Percentiles rank a stretch among this genome's conserved stretches.
Evolutionary conservation across 495 filamentous ascomycete genomes (phyloP).

Genomic region (Trichoderma gamsii): DNA sequence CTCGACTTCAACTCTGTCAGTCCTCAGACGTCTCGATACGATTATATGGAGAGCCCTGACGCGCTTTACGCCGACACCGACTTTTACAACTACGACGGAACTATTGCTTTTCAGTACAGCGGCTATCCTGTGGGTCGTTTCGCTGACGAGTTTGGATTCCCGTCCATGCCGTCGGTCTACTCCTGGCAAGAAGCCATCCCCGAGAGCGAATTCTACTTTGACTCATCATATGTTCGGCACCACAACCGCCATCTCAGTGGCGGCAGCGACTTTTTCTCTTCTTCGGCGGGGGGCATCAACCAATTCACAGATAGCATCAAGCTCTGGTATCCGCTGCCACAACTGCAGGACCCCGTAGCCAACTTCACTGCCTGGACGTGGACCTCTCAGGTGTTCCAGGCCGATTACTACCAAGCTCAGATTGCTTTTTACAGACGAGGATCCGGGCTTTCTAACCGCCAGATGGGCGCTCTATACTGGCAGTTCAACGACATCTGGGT

Average conservation of each 20-base stretch:
- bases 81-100: constrained; percentile 60
- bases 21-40: constrained; percentile 56
- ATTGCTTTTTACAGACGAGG: constrained; percentile 62
- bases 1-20: constrained; percentile 52
- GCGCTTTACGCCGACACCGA: constrained; percentile 62
- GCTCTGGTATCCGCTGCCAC: constrained; percentile 55
- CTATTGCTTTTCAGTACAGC: constrained; percentile 48
- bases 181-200: constrained; percentile 54
- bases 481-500: constrained; percentile 67
- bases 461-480: constrained; percentile 62
- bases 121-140: constrained; percentile 59
- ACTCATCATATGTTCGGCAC: constrained; percentile 52
- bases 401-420: constrained; percentile 57
- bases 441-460: constrained; percentile 51
- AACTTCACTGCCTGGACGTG: constrained; percentile 70
- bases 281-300: constrained; percentile 47
- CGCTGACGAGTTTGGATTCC: constrained; percentile 61
- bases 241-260: constrained; percentile 53
- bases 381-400: constrained; percentile 62
- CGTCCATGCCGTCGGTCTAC: constrained; percentile 60
- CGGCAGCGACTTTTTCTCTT: constrained; percentile 20
- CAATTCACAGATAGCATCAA: constrained; percentile 40
- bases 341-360: constrained; percentile 48
- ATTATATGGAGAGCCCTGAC: constrained; percentile 46
- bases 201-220: constrained; percentile 50